Base-by-base conservation (phyloP, 371 early-diverging fungal species). In the Choanephora cucurbitarum region DNA sequence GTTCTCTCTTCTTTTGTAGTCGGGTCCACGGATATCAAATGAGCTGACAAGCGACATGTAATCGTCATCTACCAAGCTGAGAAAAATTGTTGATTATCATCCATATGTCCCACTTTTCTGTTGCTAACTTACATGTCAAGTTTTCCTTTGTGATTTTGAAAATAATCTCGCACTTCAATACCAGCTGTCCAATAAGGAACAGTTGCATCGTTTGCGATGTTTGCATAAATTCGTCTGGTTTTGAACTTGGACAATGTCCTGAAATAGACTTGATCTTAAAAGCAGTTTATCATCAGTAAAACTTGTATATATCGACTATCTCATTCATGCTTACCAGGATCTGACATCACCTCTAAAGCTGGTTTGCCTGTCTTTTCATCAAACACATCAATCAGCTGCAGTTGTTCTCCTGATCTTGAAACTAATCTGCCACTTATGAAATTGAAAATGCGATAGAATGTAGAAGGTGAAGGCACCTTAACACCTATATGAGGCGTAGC, bases 401-500 rank as follows among this genome's bases (percentile, higher is more conserved):
- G 51, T 54, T 86, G 86, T 47, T 86, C 85, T 54, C 85, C 87
- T 49, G 84, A 74, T 31, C 80, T 72, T 33, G 84, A 81, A 33
- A 85, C 58, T 51, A 85, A 58, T 7, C 49, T 60, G 4, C 81
- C 73, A 45, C 76, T 73, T 3, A 78, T 18, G 42, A 62, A 75
- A 58, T 86, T 86, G 58, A 82, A 86, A 2, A 86, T 9, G 31
- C 65, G 58, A 18, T 71, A 70, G 17, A 64, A 62, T 0, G 57
- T 41, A 5, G 67, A 57, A 15, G 44, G 46, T 1, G 66, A 28
- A 1, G 80, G 81, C 17, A 65, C 50, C 2, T 73, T 64, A 14
- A 81, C 83, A 0, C 94, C 92, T 34, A 91, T 66, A 67, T 93
- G 91, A 5, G 94, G 94, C 11, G 90, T 83, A 0, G 92, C 92